Conservation (phyloP, 2,329 filamentous ascomycete genomes). For the Scytalidium lignicola region DNA sequence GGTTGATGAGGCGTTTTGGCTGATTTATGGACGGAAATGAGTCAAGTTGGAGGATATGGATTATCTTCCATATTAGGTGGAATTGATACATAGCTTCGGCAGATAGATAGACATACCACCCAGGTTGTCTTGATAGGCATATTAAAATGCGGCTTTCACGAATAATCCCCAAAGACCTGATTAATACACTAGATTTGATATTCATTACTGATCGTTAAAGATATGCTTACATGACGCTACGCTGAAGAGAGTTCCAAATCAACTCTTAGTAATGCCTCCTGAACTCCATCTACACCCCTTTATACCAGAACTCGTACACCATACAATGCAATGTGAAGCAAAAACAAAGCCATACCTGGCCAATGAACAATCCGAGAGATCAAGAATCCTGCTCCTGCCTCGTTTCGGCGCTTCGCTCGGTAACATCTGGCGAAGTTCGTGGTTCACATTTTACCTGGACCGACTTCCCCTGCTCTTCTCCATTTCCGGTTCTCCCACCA, state of each 20-base stretch:
- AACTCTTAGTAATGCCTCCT: background rate
- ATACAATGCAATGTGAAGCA: background rate
- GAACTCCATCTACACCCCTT: background rate
- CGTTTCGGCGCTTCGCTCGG: background rate
- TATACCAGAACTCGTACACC: background rate
- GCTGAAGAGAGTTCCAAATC: background rate
- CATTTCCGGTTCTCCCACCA: slow-evolving; percentile 10
- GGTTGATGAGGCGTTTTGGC: too few relatives aligned
- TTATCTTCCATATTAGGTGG: too few relatives aligned
- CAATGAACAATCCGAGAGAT: too few relatives aligned
- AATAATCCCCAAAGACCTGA: too few relatives aligned
- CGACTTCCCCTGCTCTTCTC: slow-evolving; percentile 1
- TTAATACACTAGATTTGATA: too few relatives aligned
- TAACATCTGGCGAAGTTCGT: background rate
- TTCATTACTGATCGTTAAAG: background rate
- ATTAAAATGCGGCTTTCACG: too few relatives aligned
- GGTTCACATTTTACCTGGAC: background rate
- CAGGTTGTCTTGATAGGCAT: too few relatives aligned
- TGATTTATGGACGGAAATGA: too few relatives aligned
- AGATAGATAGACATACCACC: too few relatives aligned
- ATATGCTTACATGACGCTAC: background rate
- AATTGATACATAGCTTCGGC: too few relatives aligned
- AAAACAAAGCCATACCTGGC: too few relatives aligned
- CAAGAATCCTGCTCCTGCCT: background rate
- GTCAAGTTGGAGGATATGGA: too few relatives aligned